A percentile compares a stretch with the other conserved stretches of the same genome.
Evolutionary conservation across 331 rosid species (phyloP).

Genomic region (Dryas integrifolia): DNA sequence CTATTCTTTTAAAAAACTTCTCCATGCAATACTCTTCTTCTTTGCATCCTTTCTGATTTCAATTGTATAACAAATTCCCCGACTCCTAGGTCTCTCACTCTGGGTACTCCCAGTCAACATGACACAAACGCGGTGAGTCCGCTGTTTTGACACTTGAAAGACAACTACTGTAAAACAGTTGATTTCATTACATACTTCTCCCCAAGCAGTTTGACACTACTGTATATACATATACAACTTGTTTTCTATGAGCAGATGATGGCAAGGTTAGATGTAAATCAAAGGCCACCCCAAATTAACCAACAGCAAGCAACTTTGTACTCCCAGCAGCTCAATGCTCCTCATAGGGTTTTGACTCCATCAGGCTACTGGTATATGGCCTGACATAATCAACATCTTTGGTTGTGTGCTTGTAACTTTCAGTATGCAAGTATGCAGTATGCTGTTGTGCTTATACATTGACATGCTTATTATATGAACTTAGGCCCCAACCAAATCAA

Average conservation of each 20-base stretch:
- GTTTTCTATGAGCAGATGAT: slow-evolving; percentile 5
- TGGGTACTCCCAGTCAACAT: background rate
- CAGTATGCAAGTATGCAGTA: background rate
- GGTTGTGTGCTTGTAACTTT: background rate
- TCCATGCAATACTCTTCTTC: background rate
- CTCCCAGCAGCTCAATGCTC: slow-evolving; percentile 2
- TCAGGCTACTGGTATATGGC: background rate
- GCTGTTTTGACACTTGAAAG: background rate
- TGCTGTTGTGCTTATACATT: background rate
- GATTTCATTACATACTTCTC: background rate
- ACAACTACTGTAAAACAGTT: background rate
- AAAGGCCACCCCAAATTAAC: background rate
- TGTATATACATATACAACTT: no score
- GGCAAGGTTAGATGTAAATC: background rate
- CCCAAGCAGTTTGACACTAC: slow-evolving; percentile 9
- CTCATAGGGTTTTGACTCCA: background rate
- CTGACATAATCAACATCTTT: background rate
- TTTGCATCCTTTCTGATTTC: background rate
- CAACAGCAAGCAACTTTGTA: background rate
- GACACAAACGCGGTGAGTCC: background rate
- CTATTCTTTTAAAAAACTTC: background rate
- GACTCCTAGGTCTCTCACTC: slow-evolving; percentile 1
- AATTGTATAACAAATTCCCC: background rate
- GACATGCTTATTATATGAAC: background rate
- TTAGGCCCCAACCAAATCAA: slow-evolving; percentile 16